A percentile compares a stretch with the other conserved stretches of the same genome.
These are phyloP conservation scores for Suillus subalutaceus DNA, from an alignment of 768 basidiomycete species.

Conservation along the genomic window DNA sequence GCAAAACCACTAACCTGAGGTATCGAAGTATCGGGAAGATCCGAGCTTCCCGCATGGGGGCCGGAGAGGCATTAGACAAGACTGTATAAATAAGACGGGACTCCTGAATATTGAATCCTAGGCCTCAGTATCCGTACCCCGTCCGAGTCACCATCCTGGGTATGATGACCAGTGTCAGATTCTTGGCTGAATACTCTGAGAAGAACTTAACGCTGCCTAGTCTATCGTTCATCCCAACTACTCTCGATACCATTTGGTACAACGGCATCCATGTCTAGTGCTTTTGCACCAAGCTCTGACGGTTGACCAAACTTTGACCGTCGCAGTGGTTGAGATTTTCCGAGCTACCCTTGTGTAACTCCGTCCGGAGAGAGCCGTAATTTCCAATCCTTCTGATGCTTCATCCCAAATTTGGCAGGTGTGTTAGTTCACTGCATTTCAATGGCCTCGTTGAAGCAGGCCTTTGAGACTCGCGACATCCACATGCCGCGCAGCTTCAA, in stretches of 20 bases:
- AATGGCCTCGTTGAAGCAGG: conserved; percentile 10
- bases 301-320: too few relatives aligned
- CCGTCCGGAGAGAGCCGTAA: not conserved
- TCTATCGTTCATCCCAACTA: not conserved
- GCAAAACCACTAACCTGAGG: not conserved
- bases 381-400: not conserved
- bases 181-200: not conserved
- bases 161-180: not conserved
- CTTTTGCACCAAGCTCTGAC: not conserved
- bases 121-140: not conserved
- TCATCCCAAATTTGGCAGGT: conserved; percentile 6
- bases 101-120: not conserved
- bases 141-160: not conserved
- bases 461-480: conserved; percentile 10
- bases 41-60: not conserved
- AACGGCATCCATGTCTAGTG: not conserved
- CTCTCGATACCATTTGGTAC: not conserved
- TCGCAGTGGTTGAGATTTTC: too few relatives aligned
- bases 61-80: not conserved
- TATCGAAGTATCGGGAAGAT: not conserved
- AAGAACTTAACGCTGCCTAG: not conserved
- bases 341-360: not conserved
- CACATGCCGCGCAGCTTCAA: conserved; percentile 10
- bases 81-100: not conserved
- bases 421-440: conserved; percentile 5